Conservation (phyloP, 805 yeast genomes). For the Priceomyces carsonii region DNA sequence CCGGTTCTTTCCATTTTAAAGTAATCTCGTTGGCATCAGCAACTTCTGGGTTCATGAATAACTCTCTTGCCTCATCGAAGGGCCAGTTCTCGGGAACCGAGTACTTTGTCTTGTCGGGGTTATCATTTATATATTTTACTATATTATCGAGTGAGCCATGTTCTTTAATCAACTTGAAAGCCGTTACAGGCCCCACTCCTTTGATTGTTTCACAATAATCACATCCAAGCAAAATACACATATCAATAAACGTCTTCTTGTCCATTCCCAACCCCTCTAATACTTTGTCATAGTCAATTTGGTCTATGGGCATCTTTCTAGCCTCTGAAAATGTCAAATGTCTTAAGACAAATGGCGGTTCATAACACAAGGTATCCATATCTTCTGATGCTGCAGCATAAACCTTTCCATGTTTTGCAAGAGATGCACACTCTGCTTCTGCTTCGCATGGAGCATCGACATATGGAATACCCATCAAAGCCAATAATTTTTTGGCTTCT, state of each 20-base stretch:
- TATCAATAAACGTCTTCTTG: conserved; percentile 74
- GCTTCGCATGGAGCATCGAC: conserved; percentile 98
- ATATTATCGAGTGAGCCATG: conserved; percentile 80
- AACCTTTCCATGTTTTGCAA: conserved; percentile 87
- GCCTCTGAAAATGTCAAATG: conserved; percentile 95
- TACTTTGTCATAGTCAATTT: conserved; percentile 66
- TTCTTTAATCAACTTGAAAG: conserved; percentile 82
- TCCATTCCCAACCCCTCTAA: conserved; percentile 78
- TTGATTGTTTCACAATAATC: conserved; percentile 95
- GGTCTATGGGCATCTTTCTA: conserved; percentile 88
- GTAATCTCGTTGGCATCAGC: conserved; percentile 57
- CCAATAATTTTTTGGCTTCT: conserved; percentile 80
- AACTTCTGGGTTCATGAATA: conserved; percentile 84
- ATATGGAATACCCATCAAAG: conserved; percentile 92
- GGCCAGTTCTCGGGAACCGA: conserved; percentile 96
- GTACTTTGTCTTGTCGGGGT: conserved; percentile 60
- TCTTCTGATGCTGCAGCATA: conserved; percentile 98
- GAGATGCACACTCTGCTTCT: conserved; percentile 95
- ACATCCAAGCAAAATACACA: conserved; percentile 93
- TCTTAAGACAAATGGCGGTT: conserved; percentile 78
- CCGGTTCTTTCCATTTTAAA: conserved; percentile 87
- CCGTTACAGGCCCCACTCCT: conserved; percentile 97
- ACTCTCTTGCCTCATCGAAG: conserved; percentile 78
- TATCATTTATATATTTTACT: conserved; percentile 59
- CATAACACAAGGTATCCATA: conserved; percentile 96